Base-by-base conservation (phyloP, 768 basidiomycete species). In the Cystofilobasidium bisporidii region DNA sequence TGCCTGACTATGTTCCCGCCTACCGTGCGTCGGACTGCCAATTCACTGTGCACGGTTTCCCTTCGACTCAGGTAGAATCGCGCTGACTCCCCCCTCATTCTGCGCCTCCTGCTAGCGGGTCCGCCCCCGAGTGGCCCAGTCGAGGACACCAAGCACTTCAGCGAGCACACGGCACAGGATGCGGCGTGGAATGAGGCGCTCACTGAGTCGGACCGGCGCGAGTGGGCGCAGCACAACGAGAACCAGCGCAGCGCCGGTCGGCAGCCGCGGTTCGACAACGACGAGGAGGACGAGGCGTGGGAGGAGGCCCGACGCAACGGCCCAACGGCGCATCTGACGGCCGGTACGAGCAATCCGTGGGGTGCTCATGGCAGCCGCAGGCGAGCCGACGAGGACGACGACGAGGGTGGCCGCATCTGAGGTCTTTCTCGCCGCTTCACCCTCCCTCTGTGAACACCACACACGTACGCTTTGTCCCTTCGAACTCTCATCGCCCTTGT, bases 261-360 rank as follows among this genome's bases (percentile, higher is more conserved):
- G 24, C 15, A 32, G 24, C 47, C n/a, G 60, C 30, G 50, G 9
- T 26, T 14, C 45, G 73, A 26, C 71, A 65, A 47, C 67, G 69
- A 65, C 14, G 76, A 74, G 63, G 76, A 77, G 67, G 76, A 77
- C 47, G 76, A 74, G 63, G 76, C 76, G 30, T 76, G 76, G 75
- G 72, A 75, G 70, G 65, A 72, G 38, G 74, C 75, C 9, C 71
- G 74, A 65, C 68, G 67, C 26, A 69, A 69, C 12, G 75, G 73
- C 30, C 72, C 73, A 47, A 76, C 75, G 28, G 74, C 74, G 17
- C 74, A 75, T 55, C 47, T 75, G 40, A 73, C 72, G 10, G 73
- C 73, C 17, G 60, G 38, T 56, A 48, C 5, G 67, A 65, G 41
- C 45, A 62, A 55, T 63, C 67, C 71, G 71, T 69, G 72, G 73